Base-by-base conservation (phyloP, 2,329 filamentous ascomycete species). In the Monilinia fructigena region DNA sequence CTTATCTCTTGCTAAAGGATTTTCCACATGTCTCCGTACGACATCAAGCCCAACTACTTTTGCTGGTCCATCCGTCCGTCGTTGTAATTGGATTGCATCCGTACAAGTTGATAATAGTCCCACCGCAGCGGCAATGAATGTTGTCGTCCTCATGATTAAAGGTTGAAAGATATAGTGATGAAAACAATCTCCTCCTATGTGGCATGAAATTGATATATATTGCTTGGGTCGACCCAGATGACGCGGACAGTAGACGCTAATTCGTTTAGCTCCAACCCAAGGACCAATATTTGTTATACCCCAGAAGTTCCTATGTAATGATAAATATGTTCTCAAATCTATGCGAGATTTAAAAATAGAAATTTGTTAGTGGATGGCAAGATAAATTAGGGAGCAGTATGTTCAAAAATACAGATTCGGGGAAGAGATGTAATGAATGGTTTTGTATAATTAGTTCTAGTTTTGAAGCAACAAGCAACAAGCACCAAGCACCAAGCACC, bases 1-100 rank as follows among this genome's bases (percentile, higher is more conserved):
- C 65, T 77, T 69, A 60, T 76, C 75, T 63, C 73, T 71, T 55
- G 65, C 40, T 50, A 75, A 60, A 60, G 74, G 74, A 69, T 76
- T 67, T 53, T 63, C 42, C 64, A 74, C 67, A 14, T 59, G 23
- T 50, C 69, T 74, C 66, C 73, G 70, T 68, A 74, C 64, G 16
- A 75, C 67, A 40, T 72, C 71, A 64, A 77, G 73, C 62, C 71
- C 73, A 38, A 77, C 74, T 26, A 76, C 75, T 67, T 68, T 68
- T 67, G 74, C 67, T 65, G 71, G 66, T 45, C 70, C 72, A 68
- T 74, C 70, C 31, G 70, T 72, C 53, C 74, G 71, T 62, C 66
- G 67, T 23, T 74, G 67, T 59, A 76, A 67, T 53, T 71, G 56
- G 52, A 76, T 65, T 58, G 69, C 75, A 65, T 74, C 70, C 20